These are phyloP conservation scores for Chlamydomonas incerta DNA, from an alignment of 139 green algal genomes.

Conservation along the genomic window DNA sequence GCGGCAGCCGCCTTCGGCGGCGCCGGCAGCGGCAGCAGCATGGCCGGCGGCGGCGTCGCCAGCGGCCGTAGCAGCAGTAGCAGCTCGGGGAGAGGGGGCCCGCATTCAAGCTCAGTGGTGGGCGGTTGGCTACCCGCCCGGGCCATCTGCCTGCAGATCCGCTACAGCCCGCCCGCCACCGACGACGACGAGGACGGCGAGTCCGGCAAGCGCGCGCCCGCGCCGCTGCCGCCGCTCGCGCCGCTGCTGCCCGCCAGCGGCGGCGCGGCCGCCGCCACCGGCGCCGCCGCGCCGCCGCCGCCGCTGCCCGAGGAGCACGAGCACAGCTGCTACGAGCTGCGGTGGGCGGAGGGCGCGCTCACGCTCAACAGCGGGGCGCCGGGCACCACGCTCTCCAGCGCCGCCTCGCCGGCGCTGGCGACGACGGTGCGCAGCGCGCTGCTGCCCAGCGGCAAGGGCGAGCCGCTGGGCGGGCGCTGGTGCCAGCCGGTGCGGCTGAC, in stretches of 20 bases:
- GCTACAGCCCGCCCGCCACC: not conserved
- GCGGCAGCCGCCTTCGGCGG: not conserved
- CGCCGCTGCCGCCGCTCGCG: not conserved
- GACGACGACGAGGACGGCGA: too few relatives aligned
- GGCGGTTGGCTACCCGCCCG: slow-evolving; percentile 6
- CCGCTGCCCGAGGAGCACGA: slow-evolving; percentile 1
- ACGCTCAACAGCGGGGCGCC: too few relatives aligned
- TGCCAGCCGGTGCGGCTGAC: slow-evolving; percentile 11
- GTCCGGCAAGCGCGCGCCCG: not conserved
- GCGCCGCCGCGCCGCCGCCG: too few relatives aligned
- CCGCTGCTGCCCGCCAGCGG: not conserved
- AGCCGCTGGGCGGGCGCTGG: not conserved
- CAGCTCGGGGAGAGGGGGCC: too few relatives aligned
- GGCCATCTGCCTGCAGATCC: slow-evolving; percentile 8
- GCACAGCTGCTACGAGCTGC: slow-evolving; percentile 22
- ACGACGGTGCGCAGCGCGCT: not conserved
- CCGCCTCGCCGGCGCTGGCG: too few relatives aligned
- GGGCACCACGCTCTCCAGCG: too few relatives aligned
- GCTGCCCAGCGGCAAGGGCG: not conserved
- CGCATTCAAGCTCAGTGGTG: not conserved
- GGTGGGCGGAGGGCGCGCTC: not conserved
- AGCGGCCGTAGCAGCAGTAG: not conserved
- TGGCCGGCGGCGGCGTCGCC: not conserved
- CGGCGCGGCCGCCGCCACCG: not conserved
- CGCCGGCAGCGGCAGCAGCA: not conserved